Conservation (phyloP, 441 rosid species). For the Populus hybrid region DNA sequence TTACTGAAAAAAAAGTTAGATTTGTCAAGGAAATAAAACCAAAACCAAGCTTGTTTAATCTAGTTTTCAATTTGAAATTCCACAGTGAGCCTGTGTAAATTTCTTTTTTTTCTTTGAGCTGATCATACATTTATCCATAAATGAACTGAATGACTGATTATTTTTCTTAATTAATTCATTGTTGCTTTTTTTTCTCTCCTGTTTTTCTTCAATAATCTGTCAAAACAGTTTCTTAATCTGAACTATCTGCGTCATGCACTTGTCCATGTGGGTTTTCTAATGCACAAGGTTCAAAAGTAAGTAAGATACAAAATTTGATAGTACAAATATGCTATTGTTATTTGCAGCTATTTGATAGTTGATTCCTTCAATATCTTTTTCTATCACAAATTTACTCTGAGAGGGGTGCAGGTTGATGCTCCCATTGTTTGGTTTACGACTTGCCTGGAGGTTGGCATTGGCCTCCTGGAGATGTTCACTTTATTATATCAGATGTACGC, state of each 20-base stretch:
- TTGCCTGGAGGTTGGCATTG: slow-evolving; percentile 40
- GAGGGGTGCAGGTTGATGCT: slow-evolving; percentile 47
- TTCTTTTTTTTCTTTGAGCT: not conserved
- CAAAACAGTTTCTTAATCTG: not conserved
- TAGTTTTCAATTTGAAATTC: not conserved
- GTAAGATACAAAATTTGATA: slow-evolving; percentile 1
- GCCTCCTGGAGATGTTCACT: slow-evolving; percentile 42
- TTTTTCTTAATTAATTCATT: not conserved
- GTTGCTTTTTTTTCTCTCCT: not conserved
- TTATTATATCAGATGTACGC: slow-evolving; percentile 36
- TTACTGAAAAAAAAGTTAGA: not conserved
- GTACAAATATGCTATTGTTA: not conserved
- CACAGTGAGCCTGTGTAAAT: not conserved
- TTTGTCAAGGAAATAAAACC: not conserved
- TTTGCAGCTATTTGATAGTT: not conserved
- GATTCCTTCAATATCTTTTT: not conserved
- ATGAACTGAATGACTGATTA: not conserved
- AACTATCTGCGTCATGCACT: not conserved
- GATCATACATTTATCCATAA: not conserved
- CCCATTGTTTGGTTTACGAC: slow-evolving; percentile 49
- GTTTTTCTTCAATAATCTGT: not conserved
- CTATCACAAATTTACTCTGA: slow-evolving; percentile 13
- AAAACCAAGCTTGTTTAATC: not conserved
- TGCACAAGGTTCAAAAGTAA: slow-evolving; percentile 3
- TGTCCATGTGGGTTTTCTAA: not conserved